Conservation (phyloP, 78 protist genomes). For the Isochrysis galbana region DNA sequence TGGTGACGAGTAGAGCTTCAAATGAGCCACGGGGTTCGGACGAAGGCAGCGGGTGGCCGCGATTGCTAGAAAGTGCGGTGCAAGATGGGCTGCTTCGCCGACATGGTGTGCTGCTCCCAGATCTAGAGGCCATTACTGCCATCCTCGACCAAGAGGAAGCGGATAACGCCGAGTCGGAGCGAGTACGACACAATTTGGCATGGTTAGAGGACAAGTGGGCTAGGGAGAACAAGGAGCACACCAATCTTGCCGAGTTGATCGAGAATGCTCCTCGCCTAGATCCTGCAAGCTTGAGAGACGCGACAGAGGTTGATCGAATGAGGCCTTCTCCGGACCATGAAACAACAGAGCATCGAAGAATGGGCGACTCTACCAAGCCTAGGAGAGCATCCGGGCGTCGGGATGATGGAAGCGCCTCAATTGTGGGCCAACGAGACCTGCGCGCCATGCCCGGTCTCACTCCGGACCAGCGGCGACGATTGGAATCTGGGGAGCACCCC, state of each 20-base stretch:
- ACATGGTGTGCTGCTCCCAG: not conserved
- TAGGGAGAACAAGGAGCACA: not conserved
- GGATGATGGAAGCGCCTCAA: no score
- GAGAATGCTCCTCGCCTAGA: not conserved
- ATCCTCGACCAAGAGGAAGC: not conserved
- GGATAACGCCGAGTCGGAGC: not conserved
- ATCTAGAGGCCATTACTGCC: not conserved
- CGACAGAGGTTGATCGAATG: no score
- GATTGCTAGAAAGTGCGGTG: not conserved
- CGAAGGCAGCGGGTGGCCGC: not conserved
- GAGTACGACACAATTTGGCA: not conserved
- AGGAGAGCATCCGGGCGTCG: no score
- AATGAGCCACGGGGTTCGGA: not conserved
- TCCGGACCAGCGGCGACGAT: not conserved
- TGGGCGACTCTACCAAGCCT: no score
- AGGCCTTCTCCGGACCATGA: not conserved
- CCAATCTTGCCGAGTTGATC: not conserved
- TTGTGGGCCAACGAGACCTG: not conserved
- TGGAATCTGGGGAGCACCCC: not conserved
- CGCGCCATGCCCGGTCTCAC: not conserved
- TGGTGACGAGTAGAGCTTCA: not conserved
- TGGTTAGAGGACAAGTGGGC: constrained; percentile 24
- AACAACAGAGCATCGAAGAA: not conserved
- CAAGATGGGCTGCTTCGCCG: not conserved
- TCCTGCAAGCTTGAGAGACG: no score